These are phyloP conservation scores for Planoprotostelium fungivorum DNA, from an alignment of 78 protist genomes.

Conservation along the genomic window DNA sequence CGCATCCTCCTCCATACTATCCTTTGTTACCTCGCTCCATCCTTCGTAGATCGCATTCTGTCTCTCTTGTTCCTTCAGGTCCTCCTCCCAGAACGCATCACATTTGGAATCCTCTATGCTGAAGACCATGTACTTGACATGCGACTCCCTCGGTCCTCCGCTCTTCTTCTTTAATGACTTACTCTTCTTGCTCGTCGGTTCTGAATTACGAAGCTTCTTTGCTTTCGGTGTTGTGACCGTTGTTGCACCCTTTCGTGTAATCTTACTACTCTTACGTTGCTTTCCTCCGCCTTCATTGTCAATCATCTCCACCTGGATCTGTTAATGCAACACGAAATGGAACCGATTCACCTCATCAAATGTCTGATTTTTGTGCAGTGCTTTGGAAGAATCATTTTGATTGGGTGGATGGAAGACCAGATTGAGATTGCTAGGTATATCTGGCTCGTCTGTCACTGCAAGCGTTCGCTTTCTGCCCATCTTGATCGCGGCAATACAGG, in stretches of 20 bases:
- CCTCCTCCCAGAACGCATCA: not conserved
- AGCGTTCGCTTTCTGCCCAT: too few species aligned
- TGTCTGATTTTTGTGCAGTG: not conserved
- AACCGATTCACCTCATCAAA: not conserved
- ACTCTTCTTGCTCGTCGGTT: not conserved
- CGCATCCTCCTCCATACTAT: not conserved
- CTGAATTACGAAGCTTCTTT: not conserved
- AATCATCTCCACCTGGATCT: not conserved
- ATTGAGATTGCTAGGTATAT: too few species aligned
- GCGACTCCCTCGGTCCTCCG: too few species aligned
- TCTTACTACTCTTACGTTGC: not conserved
- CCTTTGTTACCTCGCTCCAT: not conserved
- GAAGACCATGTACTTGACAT: not conserved
- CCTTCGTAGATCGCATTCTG: not conserved
- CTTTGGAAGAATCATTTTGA: not conserved
- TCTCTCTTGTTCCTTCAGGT: not conserved
- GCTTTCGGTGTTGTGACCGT: not conserved
- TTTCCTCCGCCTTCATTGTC: not conserved
- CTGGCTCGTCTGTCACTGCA: too few species aligned
- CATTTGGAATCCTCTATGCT: not conserved
- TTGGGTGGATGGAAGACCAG: not conserved
- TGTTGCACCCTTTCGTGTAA: too few species aligned
- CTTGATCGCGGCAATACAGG: too few species aligned
- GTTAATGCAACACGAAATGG: not conserved
- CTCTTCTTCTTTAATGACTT: not conserved